Evolutionary conservation across 352 stramenopile genomes (phyloP), one percentile per base, ranked within the genome.

Genomic region (Phytophthora cajani): DNA sequence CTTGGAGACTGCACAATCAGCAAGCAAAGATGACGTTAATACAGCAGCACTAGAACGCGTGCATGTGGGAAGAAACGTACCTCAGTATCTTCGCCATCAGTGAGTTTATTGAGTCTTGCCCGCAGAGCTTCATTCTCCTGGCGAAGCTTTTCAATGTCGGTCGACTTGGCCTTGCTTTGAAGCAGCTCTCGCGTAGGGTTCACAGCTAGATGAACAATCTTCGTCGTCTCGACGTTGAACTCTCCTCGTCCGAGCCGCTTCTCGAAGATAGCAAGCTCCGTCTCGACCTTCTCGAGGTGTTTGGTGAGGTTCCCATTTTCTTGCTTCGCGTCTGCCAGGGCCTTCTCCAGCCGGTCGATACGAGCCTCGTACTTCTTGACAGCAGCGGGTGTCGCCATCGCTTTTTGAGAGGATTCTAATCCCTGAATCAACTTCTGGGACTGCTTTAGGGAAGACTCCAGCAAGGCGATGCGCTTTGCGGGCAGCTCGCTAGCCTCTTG

Each of bases 171-270:
- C 57, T 82, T 88, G 50, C 49, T 79, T 69, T 86, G 67, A 5
- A 94, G 67, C 38, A 90, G 61, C 54, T 94, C 84, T 16, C 78
- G 79, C 23, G 88, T 92, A n/a, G 89, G 89, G 36, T 96, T 96
- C 14, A 94, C 73, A n/a, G 88, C 74, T 36, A 95, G 69, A 68
- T 97, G 90, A 10, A 97, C 78, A n/a, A 97, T 89, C 66, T 97
- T 97, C 27, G 88, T 96, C 17, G 81, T 94, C 42, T 88, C 76
- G 9, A 82, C 64, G 56, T 97, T 96, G 65, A 91, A 93, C 52
- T 94, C 87, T 38, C 88, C 89, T 56, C 78, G 72, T 23, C 85
- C 89, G 19, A 95, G 71, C 2, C 88, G 83, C 38, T 90, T 91
- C 64, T 97, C 88, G 38, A 91, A 81, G 21, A 85, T 63, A 1